phyloP scores from a whole-genome alignment of 768 basidiomycete genomes.

The Fistulinella prunicolor region DNA sequence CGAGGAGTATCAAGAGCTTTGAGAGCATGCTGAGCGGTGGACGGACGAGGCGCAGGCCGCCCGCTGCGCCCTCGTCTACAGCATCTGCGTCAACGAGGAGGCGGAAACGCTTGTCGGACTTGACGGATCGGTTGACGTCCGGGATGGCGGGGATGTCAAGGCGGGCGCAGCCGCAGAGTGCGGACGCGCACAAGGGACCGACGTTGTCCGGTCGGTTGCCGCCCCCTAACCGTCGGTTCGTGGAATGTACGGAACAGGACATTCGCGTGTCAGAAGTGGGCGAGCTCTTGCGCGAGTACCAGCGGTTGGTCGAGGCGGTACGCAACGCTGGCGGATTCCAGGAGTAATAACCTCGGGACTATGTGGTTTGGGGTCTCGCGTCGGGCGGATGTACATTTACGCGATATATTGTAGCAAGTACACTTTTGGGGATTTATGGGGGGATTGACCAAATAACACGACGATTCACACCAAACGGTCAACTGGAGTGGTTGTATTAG shows the following conservation, averaged over 20 bases:
- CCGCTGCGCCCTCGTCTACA: neutral
- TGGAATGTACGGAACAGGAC: constrained; percentile 73
- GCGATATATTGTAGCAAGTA: no score
- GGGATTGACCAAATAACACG: no score
- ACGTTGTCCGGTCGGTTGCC: constrained; percentile 41
- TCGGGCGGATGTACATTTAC: no score
- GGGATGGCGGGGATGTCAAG: constrained; percentile 56
- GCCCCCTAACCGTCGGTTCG: constrained; percentile 66
- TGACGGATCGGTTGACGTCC: constrained; percentile 79
- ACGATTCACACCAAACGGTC: no score
- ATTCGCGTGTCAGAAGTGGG: constrained; percentile 77
- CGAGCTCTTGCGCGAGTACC: constrained; percentile 79
- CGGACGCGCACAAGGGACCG: constrained; percentile 36
- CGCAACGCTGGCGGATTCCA: constrained; percentile 47
- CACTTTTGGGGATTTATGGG: no score
- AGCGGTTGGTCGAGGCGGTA: constrained; percentile 68
- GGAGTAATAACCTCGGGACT: constrained; percentile 13
- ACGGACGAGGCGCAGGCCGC: constrained; percentile 20
- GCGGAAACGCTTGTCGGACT: constrained; percentile 44
- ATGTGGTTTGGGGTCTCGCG: no score
- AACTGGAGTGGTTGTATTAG: neutral
- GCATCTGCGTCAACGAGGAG: constrained; percentile 34
- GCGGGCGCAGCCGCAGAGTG: constrained; percentile 37
- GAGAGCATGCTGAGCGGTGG: constrained; percentile 71
- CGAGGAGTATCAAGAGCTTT: constrained; percentile 81